Base-by-base conservation (phyloP, 2,329 filamentous ascomycete genomes). In the Curvularia verruculosa region DNA sequence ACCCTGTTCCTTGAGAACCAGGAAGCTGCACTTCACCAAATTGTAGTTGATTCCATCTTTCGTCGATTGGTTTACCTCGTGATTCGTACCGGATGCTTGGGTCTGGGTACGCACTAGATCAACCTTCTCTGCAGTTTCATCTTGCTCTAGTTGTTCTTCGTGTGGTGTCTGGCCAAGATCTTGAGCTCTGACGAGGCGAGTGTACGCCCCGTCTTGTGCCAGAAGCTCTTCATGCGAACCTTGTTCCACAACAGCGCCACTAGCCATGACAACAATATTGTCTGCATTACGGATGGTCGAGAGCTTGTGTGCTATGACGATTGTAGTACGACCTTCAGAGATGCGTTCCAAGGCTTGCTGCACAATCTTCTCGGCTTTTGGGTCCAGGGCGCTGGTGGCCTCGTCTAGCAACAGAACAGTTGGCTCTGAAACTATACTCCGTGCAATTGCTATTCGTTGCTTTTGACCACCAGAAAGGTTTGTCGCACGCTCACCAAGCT, bases 241-340 rank as follows among this genome's bases (percentile, higher is more conserved):
- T 77, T 97, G 92, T 76, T 99, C 95, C 13, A 96, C 82, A 53
- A 99, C 94, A 19, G 82, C 79, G 7, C 94, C 94, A 56, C 87
- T 77, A 9, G 87, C 84, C 87, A 99, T 93, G 64, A 97, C 93
- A 19, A 96, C 91, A 66, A 99, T 98, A 70, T 96, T 97, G 75
- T 98, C 89, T 0, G 94, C 93, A 64, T 92, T 88, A 74, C 87
- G 92, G 79, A 98, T 96, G 4, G 95, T 99, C 0, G 92, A 96
- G 6, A 98, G 82, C 68, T 94, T 90, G 78, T 99, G 95, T 40
- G 95, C 95, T 75, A 99, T 98, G 7, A 93, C 90, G 68, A 98
- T 96, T 2, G 94, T 98, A 0, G 95, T 99, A 52, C 95, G 86
- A 26, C 92, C 92, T 61, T 88, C 84, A 0, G 93, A 85, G 21